phyloP scores from a whole-genome alignment of 2,329 filamentous ascomycete genomes.

The Cladosporium velox region DNA sequence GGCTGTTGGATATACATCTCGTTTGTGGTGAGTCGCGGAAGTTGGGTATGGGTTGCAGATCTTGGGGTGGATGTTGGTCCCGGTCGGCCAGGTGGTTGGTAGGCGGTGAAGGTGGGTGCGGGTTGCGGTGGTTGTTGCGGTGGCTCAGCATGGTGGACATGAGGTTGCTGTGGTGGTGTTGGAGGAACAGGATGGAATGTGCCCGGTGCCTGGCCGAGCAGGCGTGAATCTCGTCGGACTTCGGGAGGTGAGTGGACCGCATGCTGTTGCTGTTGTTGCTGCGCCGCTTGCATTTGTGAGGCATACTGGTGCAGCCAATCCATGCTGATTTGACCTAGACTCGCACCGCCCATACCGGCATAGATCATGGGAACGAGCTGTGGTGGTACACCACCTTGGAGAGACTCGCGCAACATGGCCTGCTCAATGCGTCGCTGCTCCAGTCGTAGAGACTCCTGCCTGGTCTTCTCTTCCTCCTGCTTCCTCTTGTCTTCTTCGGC shows the following conservation, averaged over 20 bases:
- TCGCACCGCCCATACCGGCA: conserved; percentile 53
- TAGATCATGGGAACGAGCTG: conserved; percentile 57
- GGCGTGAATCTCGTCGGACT: conserved; percentile 44
- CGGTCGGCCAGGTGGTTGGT: conserved; percentile 34
- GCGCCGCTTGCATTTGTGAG: conserved; percentile 47
- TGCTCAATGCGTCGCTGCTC: conserved; percentile 57
- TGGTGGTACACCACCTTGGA: conserved; percentile 54
- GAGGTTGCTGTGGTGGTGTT: conserved; percentile 40
- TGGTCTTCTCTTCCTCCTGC: conserved; percentile 57
- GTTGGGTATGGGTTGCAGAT: conserved; percentile 48
- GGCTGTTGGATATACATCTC: conserved; percentile 54
- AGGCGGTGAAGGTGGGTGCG: conserved; percentile 45
- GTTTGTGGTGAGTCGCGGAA: conserved; percentile 55
- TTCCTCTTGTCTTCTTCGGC: conserved; percentile 55
- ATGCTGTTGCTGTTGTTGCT: conserved; percentile 40
- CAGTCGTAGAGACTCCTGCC: conserved; percentile 51
- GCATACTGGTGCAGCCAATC: conserved; percentile 56
- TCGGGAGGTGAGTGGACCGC: conserved; percentile 43
- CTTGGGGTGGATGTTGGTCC: conserved; percentile 46
- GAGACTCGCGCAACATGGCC: conserved; percentile 54
- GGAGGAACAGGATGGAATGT: conserved; percentile 29
- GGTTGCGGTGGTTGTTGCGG: conserved; percentile 36
- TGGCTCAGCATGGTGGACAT: conserved; percentile 41
- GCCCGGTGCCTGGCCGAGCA: conserved; percentile 42
- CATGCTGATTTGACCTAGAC: conserved; percentile 49